Evolutionary conservation across 352 stramenopile species (phyloP).

Genomic region (Globisporangium acanthophoron): DNA sequence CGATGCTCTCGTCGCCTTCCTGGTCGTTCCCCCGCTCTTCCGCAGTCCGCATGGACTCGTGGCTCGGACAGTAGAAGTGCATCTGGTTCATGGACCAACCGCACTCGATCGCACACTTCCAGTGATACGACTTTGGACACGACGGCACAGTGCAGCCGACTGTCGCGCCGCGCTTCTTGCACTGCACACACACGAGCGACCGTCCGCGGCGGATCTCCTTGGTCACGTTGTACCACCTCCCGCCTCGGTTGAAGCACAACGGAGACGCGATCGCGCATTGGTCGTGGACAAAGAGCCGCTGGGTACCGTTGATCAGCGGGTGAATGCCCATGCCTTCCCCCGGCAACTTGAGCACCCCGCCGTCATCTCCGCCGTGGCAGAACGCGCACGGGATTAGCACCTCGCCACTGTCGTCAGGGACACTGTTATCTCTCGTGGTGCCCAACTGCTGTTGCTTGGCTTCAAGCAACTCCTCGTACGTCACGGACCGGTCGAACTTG

Average conservation of each 20-base stretch:
- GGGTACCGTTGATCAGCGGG: slow-evolving; percentile 55
- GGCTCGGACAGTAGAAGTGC: slow-evolving; percentile 76
- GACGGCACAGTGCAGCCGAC: slow-evolving; percentile 63
- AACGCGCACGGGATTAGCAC: slow-evolving; percentile 75
- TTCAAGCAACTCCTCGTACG: slow-evolving; percentile 63
- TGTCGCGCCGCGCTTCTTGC: slow-evolving; percentile 68
- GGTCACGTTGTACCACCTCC: slow-evolving; percentile 80
- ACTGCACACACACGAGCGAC: slow-evolving; percentile 56
- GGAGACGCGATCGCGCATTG: slow-evolving; percentile 83
- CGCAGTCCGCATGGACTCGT: slow-evolving; percentile 32
- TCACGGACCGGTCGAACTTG: slow-evolving; percentile 62
- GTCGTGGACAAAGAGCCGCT: slow-evolving; percentile 83
- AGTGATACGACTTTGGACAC: slow-evolving; percentile 76
- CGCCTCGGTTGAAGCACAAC: slow-evolving; percentile 71
- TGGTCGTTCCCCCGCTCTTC: slow-evolving; percentile 17
- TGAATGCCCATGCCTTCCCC: slow-evolving; percentile 69
- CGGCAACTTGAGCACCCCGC: slow-evolving; percentile 68
- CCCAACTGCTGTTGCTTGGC: slow-evolving; percentile 37
- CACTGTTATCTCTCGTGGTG: slow-evolving; percentile 14
- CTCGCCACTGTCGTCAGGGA: slow-evolving; percentile 26
- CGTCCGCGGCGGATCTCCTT: slow-evolving; percentile 78
- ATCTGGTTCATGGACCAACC: slow-evolving; percentile 75
- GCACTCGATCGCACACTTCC: slow-evolving; percentile 69
- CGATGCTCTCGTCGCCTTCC: slow-evolving; percentile 26
- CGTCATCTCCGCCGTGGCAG: slow-evolving; percentile 63